A percentile compares a stretch with the other conserved stretches of the same genome.
phyloP scores from a whole-genome alignment of 164 flowering plant species.

The Chimonanthus salicifolius region DNA sequence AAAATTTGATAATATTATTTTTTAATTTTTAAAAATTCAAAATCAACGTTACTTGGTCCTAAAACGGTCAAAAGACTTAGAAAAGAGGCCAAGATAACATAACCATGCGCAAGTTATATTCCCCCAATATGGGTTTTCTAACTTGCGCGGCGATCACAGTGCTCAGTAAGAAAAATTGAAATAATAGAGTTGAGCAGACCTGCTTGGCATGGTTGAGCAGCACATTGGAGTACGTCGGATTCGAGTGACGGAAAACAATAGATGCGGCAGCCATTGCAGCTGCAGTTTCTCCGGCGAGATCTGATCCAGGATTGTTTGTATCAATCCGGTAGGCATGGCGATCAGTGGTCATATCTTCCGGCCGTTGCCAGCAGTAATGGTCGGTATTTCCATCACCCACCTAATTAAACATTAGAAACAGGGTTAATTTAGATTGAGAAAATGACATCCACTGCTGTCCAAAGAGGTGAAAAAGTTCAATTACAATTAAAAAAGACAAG shows the following conservation, averaged over 20 bases:
- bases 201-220: conserved; percentile 72
- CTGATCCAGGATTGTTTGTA: conserved; percentile 75
- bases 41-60: not conserved
- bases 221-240: conserved; percentile 52
- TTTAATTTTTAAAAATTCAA: too few species aligned
- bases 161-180: not conserved
- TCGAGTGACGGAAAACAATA: conserved; percentile 60
- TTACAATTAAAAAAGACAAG: not conserved
- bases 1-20: too few species aligned
- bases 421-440: not conserved
- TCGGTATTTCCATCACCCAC: conserved; percentile 94
- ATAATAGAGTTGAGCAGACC: conserved; percentile 26
- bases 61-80: not conserved
- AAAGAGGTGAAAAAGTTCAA: not conserved
- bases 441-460: not conserved
- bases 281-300: conserved; percentile 89
- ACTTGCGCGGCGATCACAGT: not conserved
- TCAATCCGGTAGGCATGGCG: conserved; percentile 67
- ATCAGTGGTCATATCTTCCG: conserved; percentile 93
- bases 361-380: conserved; percentile 95
- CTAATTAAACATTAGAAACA: conserved; percentile 24
- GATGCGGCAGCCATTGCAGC: conserved; percentile 98
- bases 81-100: not conserved
- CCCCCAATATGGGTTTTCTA: conserved; percentile 25
- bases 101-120: not conserved